A percentile compares a stretch with the other conserved stretches of the same genome.
Conservation (phyloP, 2,329 filamentous ascomycete species). For the Fusarium sp. region DNA sequence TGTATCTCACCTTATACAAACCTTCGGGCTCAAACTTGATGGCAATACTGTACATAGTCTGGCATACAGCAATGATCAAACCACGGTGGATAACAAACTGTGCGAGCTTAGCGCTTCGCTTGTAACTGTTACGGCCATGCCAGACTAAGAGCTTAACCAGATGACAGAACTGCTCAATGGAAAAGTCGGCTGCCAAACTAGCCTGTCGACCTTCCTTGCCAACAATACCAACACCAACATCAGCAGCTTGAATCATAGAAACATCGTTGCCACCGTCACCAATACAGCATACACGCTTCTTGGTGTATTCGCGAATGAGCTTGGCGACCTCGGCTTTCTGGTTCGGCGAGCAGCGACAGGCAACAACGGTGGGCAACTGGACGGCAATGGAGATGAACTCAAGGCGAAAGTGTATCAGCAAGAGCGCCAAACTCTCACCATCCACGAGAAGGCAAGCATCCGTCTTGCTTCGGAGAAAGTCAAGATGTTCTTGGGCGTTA, state of each 20-base stretch:
- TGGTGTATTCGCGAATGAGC: conserved; percentile 90
- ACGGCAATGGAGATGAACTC: conserved; percentile 93
- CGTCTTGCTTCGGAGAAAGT: conserved; percentile 88
- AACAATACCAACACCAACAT: conserved; percentile 97
- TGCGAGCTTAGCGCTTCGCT: conserved; percentile 91
- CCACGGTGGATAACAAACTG: conserved; percentile 99
- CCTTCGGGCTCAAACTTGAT: conserved; percentile 93
- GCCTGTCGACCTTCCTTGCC: conserved; percentile 98
- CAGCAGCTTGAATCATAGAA: conserved; percentile 98
- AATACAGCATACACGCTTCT: conserved; percentile 96
- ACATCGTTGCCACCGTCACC: conserved; percentile 99
- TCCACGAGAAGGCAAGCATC: conserved; percentile 93
- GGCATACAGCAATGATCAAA: conserved; percentile 93
- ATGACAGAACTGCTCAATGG: conserved; percentile 94
- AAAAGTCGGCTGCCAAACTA: conserved; percentile 94
- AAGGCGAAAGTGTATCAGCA: conserved; percentile 83
- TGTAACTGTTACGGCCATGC: conserved; percentile 98
- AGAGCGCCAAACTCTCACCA: conserved; percentile 87
- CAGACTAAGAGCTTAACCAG: conserved; percentile 97
- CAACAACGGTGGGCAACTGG: conserved; percentile 89
- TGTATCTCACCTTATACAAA: conserved; percentile 76
- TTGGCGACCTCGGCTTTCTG: conserved; percentile 96
- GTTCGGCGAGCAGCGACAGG: conserved; percentile 95
- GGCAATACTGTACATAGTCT: conserved; percentile 97
- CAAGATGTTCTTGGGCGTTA: conserved; percentile 86